Conservation (phyloP, 345 rosid species). For the Turritis glabra region DNA sequence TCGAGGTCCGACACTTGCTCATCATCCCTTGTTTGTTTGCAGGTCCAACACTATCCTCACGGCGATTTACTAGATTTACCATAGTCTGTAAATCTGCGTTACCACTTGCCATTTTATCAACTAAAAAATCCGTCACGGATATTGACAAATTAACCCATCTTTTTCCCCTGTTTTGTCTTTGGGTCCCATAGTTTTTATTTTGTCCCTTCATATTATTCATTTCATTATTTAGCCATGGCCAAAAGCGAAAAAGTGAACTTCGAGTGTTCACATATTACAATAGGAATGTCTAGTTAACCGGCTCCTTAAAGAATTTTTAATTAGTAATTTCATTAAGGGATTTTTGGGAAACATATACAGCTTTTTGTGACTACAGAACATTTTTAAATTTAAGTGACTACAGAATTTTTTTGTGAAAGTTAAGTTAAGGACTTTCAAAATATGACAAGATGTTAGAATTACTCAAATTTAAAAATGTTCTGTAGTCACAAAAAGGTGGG, state of each 20-base stretch:
- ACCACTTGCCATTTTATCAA: not conserved
- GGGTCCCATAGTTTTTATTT: conserved; percentile 25
- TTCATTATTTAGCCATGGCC: conserved; percentile 3
- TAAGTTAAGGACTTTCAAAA: too few relatives aligned
- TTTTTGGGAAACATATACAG: not conserved
- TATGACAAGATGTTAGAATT: not conserved
- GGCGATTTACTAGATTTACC: not conserved
- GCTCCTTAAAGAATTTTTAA: not conserved
- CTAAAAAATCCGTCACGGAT: conserved; percentile 3
- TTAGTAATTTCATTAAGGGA: not conserved
- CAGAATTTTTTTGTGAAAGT: too few relatives aligned
- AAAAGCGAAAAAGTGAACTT: conserved; percentile 1
- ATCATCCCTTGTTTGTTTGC: conserved; percentile 8
- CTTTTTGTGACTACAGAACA: too few relatives aligned
- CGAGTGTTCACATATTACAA: not conserved
- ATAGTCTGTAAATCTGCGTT: conserved; percentile 7
- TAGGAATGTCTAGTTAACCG: not conserved
- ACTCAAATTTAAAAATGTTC: not conserved
- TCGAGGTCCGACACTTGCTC: conserved; percentile 35
- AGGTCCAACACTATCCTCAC: conserved; percentile 11
- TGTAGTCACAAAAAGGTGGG: not conserved
- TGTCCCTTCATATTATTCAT: conserved; percentile 14
- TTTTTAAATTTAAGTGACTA: too few relatives aligned
- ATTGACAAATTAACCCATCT: conserved; percentile 23
- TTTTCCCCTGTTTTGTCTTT: conserved; percentile 3